Percentiles rank a stretch among this genome's conserved stretches.
Evolutionary conservation across 139 green algal genomes (phyloP).

Genomic region (Chlamydomonas eustigma): DNA sequence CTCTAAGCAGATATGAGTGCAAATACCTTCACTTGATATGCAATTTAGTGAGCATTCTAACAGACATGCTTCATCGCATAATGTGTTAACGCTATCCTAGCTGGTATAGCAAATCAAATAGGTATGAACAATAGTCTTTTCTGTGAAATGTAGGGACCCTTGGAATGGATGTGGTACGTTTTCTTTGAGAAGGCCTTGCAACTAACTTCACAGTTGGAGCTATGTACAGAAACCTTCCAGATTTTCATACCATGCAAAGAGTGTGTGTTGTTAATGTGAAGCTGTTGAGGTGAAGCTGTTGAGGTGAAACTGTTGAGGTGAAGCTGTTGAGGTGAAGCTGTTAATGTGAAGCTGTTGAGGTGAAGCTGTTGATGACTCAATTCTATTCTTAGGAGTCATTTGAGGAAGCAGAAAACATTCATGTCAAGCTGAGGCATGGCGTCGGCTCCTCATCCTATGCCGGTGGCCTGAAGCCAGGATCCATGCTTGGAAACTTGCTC

Average conservation of each 20-base stretch:
- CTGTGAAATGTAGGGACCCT: not conserved
- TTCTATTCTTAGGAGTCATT: not conserved
- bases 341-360: not conserved
- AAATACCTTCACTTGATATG: not conserved
- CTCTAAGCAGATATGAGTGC: not conserved
- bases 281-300: too few relatives aligned
- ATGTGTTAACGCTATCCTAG: not conserved
- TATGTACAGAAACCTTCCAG: not conserved
- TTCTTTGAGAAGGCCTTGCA: too few relatives aligned
- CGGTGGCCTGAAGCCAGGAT: conserved; percentile 28
- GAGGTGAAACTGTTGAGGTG: not conserved
- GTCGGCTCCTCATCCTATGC: not conserved
- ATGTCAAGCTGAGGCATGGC: not conserved
- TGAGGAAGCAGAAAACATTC: not conserved
- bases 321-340: not conserved
- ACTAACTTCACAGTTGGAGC: not conserved
- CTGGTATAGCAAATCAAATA: not conserved
- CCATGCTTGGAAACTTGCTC: conserved; percentile 50
- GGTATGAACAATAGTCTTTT: not conserved
- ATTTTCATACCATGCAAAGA: not conserved
- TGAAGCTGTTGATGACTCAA: not conserved
- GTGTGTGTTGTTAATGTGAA: not conserved
- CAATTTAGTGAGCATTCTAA: not conserved
- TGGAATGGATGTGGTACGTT: not conserved
- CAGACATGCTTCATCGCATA: not conserved